phyloP scores from a whole-genome alignment of 2,329 filamentous ascomycete species.

The Ophiostoma sp. region DNA sequence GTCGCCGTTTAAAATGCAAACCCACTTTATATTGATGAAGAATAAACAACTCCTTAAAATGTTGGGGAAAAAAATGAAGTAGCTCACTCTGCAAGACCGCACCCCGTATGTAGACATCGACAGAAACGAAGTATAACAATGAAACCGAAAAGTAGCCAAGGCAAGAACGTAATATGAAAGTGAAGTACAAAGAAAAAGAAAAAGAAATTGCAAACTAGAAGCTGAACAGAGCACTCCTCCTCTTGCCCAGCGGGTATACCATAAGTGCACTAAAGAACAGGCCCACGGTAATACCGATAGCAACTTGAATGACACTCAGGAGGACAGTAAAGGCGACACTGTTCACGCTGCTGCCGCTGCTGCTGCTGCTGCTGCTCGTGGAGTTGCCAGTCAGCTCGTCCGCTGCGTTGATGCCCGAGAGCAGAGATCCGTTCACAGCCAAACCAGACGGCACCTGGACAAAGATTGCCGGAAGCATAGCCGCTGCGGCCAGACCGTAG shows the following conservation, averaged over 20 bases:
- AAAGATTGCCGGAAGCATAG: constrained; percentile 83
- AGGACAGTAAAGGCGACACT: constrained; percentile 50
- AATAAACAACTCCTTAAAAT: not conserved
- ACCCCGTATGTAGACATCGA: not conserved
- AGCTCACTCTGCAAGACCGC: not conserved
- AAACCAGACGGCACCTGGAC: constrained; percentile 60
- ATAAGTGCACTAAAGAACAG: constrained; percentile 52
- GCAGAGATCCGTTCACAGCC: constrained; percentile 54
- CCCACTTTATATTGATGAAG: not conserved
- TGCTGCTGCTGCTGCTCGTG: constrained; percentile 29
- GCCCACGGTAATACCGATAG: constrained; percentile 58
- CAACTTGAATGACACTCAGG: constrained; percentile 55
- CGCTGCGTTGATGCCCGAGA: constrained; percentile 54
- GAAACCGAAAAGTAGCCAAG: not conserved
- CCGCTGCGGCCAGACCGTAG: constrained; percentile 75
- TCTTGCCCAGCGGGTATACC: constrained; percentile 54
- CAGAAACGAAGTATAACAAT: not conserved
- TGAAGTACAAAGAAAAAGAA: not conserved
- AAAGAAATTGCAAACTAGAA: constrained; percentile 35
- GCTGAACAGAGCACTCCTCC: constrained; percentile 52
- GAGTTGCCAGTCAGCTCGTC: constrained; percentile 48
- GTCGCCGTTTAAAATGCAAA: not conserved
- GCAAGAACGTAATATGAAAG: not conserved
- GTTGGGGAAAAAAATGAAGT: not conserved
- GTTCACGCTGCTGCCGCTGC: constrained; percentile 33